These are phyloP conservation scores for Apiospora pterosperma DNA, from an alignment of 2,329 filamentous ascomycete genomes.

Conservation along the genomic window DNA sequence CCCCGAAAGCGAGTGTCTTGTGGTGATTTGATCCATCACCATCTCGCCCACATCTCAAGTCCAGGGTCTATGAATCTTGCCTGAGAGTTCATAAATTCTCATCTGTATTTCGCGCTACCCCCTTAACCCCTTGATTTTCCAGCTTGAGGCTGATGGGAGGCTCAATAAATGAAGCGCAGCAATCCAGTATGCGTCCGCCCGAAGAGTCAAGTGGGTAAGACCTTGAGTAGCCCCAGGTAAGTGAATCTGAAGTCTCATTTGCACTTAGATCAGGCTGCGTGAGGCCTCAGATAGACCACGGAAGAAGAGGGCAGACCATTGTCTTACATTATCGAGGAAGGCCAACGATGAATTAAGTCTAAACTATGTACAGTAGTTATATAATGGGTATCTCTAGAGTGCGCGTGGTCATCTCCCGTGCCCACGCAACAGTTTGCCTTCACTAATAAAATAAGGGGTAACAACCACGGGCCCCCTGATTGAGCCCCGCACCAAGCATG, in stretches of 20 bases:
- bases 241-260: not conserved
- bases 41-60: too few relatives aligned
- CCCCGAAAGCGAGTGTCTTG: too few relatives aligned
- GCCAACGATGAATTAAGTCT: not conserved
- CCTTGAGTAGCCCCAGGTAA: not conserved
- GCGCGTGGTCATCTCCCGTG: not conserved
- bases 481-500: not conserved
- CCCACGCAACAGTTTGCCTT: not conserved
- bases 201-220: too few relatives aligned
- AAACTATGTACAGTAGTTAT: not conserved
- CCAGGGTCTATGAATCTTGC: too few relatives aligned
- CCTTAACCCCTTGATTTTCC: too few relatives aligned
- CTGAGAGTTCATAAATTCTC: too few relatives aligned
- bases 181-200: too few relatives aligned
- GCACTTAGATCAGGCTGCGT: too few relatives aligned
- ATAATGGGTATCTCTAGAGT: not conserved
- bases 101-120: not conserved
- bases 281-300: not conserved
- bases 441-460: too few relatives aligned
- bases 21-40: too few relatives aligned
- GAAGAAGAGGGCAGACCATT: not conserved
- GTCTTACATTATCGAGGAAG: not conserved
- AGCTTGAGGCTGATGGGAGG: too few relatives aligned
- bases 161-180: too few relatives aligned
- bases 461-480: not conserved